A percentile compares a stretch with the other conserved stretches of the same genome.
Conservation (phyloP, 2,329 filamentous ascomycete genomes). For the Nakataea oryzae region DNA sequence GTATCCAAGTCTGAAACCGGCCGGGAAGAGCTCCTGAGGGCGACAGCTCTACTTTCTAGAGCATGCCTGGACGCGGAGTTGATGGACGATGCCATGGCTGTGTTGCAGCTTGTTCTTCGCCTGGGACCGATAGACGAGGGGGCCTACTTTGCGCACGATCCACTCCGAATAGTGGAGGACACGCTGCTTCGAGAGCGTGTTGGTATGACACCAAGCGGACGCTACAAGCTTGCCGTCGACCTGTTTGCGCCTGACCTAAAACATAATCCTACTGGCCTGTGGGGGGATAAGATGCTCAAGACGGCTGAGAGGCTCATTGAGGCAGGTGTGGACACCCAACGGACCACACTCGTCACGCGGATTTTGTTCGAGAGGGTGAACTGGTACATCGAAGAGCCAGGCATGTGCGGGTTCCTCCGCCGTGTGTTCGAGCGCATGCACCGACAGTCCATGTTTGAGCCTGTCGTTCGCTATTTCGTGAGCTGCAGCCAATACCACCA, state of each 20-base stretch:
- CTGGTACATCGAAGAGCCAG: background rate
- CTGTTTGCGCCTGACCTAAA: slow-evolving; percentile 6
- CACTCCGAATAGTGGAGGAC: slow-evolving; percentile 21
- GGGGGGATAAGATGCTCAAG: background rate
- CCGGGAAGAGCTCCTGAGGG: slow-evolving; percentile 10
- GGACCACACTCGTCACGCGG: background rate
- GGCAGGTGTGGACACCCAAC: background rate
- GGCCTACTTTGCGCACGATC: slow-evolving; percentile 23
- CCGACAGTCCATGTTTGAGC: slow-evolving; percentile 16
- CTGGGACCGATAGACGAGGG: slow-evolving; percentile 19
- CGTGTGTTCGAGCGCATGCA: slow-evolving; percentile 21
- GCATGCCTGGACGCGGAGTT: slow-evolving; percentile 19
- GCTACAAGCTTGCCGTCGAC: background rate
- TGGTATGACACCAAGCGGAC: background rate
- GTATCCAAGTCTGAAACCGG: background rate
- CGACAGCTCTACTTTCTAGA: slow-evolving; percentile 18
- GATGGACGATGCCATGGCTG: slow-evolving; percentile 19
- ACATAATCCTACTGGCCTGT: background rate
- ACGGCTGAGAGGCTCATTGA: background rate
- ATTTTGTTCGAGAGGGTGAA: background rate
- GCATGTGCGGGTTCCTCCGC: slow-evolving; percentile 13
- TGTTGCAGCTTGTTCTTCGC: slow-evolving; percentile 17
- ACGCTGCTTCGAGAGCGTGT: slow-evolving; percentile 10
- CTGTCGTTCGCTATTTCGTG: slow-evolving; percentile 23
- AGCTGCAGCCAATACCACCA: background rate